Conservation (phyloP, 805 yeast species). For the Brettanomyces sp. region DNA sequence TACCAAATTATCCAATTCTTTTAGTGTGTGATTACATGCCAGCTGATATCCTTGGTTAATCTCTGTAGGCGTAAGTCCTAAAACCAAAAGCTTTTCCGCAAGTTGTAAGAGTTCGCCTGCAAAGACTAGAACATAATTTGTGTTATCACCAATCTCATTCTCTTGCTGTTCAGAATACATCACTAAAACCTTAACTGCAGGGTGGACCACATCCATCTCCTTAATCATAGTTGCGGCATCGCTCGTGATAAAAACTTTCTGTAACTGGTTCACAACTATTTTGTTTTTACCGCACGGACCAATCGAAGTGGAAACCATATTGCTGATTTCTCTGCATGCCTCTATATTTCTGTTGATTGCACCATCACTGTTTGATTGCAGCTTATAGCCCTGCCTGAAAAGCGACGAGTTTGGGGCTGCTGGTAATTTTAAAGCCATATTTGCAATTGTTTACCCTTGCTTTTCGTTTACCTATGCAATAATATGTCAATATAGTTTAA, state of each 20-base stretch:
- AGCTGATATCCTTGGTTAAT: constrained; percentile 85
- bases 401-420: constrained; percentile 88
- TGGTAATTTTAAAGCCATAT: constrained; percentile 88
- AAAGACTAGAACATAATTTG: constrained; percentile 81
- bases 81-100: constrained; percentile 73
- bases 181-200: constrained; percentile 90
- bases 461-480: too few relatives aligned
- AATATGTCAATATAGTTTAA: too few relatives aligned
- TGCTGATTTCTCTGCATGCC: constrained; percentile 88
- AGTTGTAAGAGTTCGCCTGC: constrained; percentile 88
- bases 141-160: constrained; percentile 93
- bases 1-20: constrained; percentile 56
- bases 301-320: constrained; percentile 86
- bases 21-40: constrained; percentile 70
- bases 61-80: constrained; percentile 88
- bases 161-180: constrained; percentile 98
- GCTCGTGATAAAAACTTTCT: constrained; percentile 81
- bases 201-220: constrained; percentile 91
- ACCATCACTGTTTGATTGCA: constrained; percentile 84
- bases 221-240: constrained; percentile 97
- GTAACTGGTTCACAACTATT: constrained; percentile 82
- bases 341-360: constrained; percentile 87
- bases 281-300: constrained; percentile 98
- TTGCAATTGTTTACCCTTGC: background rate
- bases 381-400: constrained; percentile 91